Conservation (phyloP, 1,284 basidiomycete species). For the Acaromyces ingoldii region DNA sequence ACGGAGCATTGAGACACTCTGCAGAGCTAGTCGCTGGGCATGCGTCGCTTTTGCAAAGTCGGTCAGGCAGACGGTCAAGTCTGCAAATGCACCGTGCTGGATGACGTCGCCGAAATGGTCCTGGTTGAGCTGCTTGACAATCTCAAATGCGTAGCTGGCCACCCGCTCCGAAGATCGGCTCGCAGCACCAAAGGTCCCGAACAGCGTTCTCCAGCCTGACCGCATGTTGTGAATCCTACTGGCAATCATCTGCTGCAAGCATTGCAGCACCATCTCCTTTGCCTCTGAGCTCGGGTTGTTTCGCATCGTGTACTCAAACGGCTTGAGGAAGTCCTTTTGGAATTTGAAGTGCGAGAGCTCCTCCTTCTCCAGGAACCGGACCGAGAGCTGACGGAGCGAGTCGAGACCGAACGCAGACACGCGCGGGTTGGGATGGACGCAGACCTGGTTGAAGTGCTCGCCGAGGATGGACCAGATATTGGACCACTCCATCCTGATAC, state of each 20-base stretch:
- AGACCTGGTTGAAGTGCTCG: slow-evolving; percentile 98
- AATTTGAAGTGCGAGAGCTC: slow-evolving; percentile 98
- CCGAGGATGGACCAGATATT: slow-evolving; percentile 96
- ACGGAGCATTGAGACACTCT: slow-evolving; percentile 93
- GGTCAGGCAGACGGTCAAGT: slow-evolving; percentile 92
- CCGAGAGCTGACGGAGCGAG: slow-evolving; percentile 93
- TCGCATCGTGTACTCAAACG: slow-evolving; percentile 96
- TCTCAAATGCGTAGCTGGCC: slow-evolving; percentile 89
- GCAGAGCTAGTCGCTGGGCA: slow-evolving; percentile 95
- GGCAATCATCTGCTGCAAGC: slow-evolving; percentile 98
- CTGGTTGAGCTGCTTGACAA: slow-evolving; percentile 83
- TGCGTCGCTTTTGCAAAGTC: slow-evolving; percentile 95
- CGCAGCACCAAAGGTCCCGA: slow-evolving; percentile 93
- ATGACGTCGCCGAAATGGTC: slow-evolving; percentile 89
- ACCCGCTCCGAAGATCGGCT: slow-evolving; percentile 95
- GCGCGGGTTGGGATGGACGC: slow-evolving; percentile 94
- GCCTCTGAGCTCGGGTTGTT: slow-evolving; percentile 93
- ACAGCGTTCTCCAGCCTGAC: slow-evolving; percentile 99
- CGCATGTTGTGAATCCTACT: slow-evolving; percentile 89
- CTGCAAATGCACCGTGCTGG: slow-evolving; percentile 86
- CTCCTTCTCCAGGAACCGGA: slow-evolving; percentile 98
- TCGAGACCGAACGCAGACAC: slow-evolving; percentile 97
- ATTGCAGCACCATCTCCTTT: slow-evolving; percentile 96
- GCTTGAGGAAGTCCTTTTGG: slow-evolving; percentile 97
- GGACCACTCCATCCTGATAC: slow-evolving; percentile 98